Percentiles rank a stretch among this genome's conserved stretches.
phyloP scores from a whole-genome alignment of 805 yeast species.

The Yarrowia alimentaria region DNA sequence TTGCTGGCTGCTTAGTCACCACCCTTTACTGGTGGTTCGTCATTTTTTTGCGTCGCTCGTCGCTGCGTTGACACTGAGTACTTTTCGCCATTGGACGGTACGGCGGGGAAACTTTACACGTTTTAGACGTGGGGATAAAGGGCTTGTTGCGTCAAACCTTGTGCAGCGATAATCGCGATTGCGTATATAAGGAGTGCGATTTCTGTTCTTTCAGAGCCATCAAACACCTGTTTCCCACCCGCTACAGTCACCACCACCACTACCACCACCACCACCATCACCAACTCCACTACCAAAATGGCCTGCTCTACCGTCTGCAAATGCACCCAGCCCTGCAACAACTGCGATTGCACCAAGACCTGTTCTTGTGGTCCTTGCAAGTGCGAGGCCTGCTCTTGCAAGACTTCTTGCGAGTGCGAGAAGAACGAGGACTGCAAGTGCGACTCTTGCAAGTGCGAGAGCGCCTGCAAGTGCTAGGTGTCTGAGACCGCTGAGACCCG shows the following conservation, averaged over 20 bases:
- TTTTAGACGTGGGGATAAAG: not conserved
- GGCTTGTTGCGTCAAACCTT: not conserved
- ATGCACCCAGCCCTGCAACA: conserved; percentile 28
- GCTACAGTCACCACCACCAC: not conserved
- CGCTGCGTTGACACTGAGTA: too few species aligned
- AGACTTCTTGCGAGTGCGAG: conserved; percentile 22
- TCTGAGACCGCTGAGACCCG: too few species aligned
- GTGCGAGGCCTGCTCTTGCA: conserved; percentile 16
- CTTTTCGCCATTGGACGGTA: conserved; percentile 1
- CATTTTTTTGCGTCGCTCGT: too few species aligned
- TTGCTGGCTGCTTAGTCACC: too few species aligned
- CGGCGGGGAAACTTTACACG: not conserved
- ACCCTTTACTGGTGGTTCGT: too few species aligned
- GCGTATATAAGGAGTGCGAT: not conserved
- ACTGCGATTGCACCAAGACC: conserved; percentile 24
- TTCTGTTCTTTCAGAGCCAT: too few species aligned
- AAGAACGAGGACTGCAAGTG: conserved; percentile 24
- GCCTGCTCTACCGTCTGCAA: conserved; percentile 30
- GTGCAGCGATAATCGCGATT: not conserved
- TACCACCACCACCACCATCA: not conserved
- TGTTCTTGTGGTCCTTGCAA: conserved; percentile 21
- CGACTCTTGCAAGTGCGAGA: conserved; percentile 26
- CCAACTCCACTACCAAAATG: not conserved
- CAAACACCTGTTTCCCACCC: too few species aligned
- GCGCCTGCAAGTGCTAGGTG: conserved; percentile 26